Evolutionary conservation across 805 yeast species (phyloP).

Genomic region (Danielia oregonensis): DNA sequence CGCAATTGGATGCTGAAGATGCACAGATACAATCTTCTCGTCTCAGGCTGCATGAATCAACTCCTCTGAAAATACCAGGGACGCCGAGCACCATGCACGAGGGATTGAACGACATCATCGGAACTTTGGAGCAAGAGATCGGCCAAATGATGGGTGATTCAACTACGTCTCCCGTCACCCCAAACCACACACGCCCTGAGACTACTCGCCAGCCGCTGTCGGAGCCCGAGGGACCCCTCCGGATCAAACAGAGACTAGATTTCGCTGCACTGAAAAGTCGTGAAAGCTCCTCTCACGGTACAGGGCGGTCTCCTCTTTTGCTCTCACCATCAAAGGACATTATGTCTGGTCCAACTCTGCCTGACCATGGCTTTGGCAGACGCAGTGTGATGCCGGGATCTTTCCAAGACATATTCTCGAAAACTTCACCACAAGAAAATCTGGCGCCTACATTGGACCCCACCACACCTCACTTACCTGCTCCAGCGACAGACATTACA

Average conservation of each 20-base stretch:
- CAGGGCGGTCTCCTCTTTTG: constrained; percentile 3
- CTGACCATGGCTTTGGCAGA: neutral
- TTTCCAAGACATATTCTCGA: constrained; percentile 1
- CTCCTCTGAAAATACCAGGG: neutral
- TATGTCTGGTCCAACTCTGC: neutral
- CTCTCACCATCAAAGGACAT: constrained; percentile 1
- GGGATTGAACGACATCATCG: constrained; percentile 21
- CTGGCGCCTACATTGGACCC: too few species aligned
- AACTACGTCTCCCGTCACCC: neutral
- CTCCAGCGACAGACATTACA: too few species aligned
- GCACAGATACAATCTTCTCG: constrained; percentile 1
- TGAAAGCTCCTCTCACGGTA: constrained; percentile 3
- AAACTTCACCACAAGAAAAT: neutral
- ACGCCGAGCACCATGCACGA: neutral
- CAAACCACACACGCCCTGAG: constrained; percentile 2
- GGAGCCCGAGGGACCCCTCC: constrained; percentile 3
- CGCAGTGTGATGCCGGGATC: neutral
- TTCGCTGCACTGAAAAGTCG: too few species aligned
- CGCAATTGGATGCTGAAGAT: neutral
- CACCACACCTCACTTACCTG: too few species aligned
- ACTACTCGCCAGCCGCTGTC: neutral
- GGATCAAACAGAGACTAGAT: constrained; percentile 2
- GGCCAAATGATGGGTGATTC: constrained; percentile 15
- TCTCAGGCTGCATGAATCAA: neutral
- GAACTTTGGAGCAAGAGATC: constrained; percentile 21